Percentiles rank a stretch among this genome's conserved stretches.
phyloP scores from a whole-genome alignment of 495 filamentous ascomycete species.

The Neurospora sp. region DNA sequence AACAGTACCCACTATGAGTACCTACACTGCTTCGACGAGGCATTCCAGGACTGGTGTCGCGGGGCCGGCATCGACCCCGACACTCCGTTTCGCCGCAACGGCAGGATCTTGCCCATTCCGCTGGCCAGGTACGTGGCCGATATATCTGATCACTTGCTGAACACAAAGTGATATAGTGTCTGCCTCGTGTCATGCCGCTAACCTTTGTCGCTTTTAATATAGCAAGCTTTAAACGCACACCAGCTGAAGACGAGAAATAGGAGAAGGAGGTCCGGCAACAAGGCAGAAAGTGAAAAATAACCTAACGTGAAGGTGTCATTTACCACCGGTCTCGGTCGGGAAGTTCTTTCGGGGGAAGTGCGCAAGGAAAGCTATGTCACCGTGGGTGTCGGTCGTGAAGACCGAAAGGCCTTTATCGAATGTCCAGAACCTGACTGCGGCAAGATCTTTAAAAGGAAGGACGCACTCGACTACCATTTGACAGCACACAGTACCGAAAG shows the following conservation, averaged over 20 bases:
- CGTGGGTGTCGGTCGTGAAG: slow-evolving; percentile 50
- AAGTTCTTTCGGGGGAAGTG: slow-evolving; percentile 37
- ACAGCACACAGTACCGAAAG: no score
- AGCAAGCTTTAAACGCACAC: not conserved
- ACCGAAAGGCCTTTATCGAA: no score
- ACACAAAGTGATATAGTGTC: not conserved
- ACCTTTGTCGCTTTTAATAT: not conserved
- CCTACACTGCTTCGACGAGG: not conserved
- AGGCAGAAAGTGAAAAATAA: no score
- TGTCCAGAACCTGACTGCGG: no score
- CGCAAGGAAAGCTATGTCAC: slow-evolving; percentile 48
- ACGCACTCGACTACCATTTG: no score
- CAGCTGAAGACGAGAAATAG: not conserved
- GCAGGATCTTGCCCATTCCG: not conserved
- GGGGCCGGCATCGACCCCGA: not conserved
- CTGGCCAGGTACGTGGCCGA: not conserved
- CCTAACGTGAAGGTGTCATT: no score
- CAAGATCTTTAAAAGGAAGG: no score
- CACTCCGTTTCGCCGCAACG: not conserved
- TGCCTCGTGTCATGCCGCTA: not conserved
- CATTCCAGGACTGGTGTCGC: not conserved
- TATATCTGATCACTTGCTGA: not conserved
- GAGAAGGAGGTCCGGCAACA: no score
- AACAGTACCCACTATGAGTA: not conserved
- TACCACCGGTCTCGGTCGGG: not conserved